phyloP scores from a whole-genome alignment of 2,329 filamentous ascomycete genomes.

The Orbilia javanica region DNA sequence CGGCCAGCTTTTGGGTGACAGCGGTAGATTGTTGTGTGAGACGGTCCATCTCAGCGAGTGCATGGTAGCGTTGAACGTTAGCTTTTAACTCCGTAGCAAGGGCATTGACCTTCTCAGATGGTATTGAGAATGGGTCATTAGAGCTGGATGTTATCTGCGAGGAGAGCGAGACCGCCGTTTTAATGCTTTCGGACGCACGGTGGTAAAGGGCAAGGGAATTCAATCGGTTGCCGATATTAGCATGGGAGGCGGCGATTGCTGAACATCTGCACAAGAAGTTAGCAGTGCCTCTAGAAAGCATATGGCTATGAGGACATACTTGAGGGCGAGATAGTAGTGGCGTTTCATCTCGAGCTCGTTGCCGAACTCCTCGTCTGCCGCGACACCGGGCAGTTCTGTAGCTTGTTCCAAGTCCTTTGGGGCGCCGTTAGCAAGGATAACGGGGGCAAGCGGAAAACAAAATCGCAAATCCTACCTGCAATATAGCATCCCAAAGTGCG shows the following conservation, averaged over 20 bases:
- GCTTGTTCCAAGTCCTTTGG: slow-evolving; percentile 90
- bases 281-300: background rate
- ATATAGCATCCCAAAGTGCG: slow-evolving; percentile 86
- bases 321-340: slow-evolving; percentile 88
- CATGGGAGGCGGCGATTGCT: slow-evolving; percentile 86
- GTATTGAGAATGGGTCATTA: slow-evolving; percentile 76
- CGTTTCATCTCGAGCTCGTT: slow-evolving; percentile 81
- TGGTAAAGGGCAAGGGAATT: slow-evolving; percentile 89
- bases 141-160: slow-evolving; percentile 67
- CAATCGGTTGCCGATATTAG: slow-evolving; percentile 76
- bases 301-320: slow-evolving; percentile 68
- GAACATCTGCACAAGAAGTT: slow-evolving; percentile 73
- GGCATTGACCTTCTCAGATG: slow-evolving; percentile 71
- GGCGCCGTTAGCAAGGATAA: background rate
- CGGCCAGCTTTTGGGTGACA: slow-evolving; percentile 68
- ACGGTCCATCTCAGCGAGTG: slow-evolving; percentile 81
- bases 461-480: slow-evolving; percentile 58
- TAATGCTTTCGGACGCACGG: slow-evolving; percentile 72
- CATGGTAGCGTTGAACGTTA: slow-evolving; percentile 83
- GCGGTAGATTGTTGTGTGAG: slow-evolving; percentile 40
- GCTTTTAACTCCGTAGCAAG: slow-evolving; percentile 75
- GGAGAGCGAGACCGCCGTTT: slow-evolving; percentile 66
- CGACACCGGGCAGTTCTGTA: slow-evolving; percentile 88
- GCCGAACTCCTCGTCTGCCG: slow-evolving; percentile 81
- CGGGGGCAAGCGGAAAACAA: background rate